These are phyloP conservation scores for Rubroboletus satanas DNA, from an alignment of 768 basidiomycete species.

Conservation along the genomic window DNA sequence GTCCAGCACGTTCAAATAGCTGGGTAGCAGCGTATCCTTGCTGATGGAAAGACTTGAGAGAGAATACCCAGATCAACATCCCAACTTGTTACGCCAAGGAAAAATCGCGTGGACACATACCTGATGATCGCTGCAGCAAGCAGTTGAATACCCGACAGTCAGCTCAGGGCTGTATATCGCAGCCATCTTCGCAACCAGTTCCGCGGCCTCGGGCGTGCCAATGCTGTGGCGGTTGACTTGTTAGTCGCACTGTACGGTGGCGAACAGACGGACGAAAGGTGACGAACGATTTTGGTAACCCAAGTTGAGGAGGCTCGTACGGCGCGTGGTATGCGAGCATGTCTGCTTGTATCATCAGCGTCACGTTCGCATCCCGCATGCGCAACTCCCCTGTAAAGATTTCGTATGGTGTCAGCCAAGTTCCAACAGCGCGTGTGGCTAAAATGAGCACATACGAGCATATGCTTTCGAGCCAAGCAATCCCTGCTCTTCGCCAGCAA, in stretches of 20 bases:
- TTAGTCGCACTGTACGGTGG: background rate
- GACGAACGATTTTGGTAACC: conserved; percentile 66
- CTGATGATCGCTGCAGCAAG: conserved; percentile 92
- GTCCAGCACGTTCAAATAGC: conserved; percentile 84
- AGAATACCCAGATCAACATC: background rate
- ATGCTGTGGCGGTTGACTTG: conserved; percentile 45
- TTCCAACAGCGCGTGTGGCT: background rate
- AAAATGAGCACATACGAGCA: conserved; percentile 55
- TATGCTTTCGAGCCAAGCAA: conserved; percentile 75
- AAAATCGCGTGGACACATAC: conserved; percentile 29
- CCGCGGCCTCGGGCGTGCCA: conserved; percentile 70
- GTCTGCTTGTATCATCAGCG: conserved; percentile 86
- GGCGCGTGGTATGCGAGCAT: conserved; percentile 85
- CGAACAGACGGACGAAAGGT: background rate
- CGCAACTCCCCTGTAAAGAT: conserved; percentile 51
- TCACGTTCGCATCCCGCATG: conserved; percentile 56
- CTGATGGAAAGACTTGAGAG: conserved; percentile 64
- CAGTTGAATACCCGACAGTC: conserved; percentile 63
- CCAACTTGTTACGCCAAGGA: background rate
- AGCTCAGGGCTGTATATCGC: conserved; percentile 80
- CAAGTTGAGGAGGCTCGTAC: conserved; percentile 79
- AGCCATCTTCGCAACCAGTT: conserved; percentile 73
- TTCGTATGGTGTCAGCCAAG: background rate
- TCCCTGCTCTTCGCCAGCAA: conserved; percentile 93
- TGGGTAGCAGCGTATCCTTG: conserved; percentile 85